phyloP scores from a whole-genome alignment of 192 early-diverging fungal species.

The Linnemannia elongata region DNA sequence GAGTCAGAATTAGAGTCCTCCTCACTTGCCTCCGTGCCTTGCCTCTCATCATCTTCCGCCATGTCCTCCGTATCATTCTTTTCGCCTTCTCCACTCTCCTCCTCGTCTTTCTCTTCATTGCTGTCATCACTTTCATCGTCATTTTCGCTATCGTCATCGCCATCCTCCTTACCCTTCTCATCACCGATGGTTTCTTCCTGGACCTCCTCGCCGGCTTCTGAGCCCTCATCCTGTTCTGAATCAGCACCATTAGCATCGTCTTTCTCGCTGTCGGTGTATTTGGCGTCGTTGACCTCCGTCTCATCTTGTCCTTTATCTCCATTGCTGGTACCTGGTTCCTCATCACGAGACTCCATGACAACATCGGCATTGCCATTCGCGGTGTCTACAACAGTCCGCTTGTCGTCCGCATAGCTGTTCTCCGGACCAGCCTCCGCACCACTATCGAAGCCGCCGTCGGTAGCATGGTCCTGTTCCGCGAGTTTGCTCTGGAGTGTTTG shows the following conservation, averaged over 20 bases:
- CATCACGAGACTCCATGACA: background rate
- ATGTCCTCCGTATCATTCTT: background rate
- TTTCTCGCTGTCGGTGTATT: background rate
- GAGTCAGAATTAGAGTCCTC: background rate
- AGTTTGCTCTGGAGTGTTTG: conserved; percentile 42
- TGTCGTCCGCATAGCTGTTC: background rate
- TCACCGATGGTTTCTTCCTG: background rate
- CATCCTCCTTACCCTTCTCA: background rate
- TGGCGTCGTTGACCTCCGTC: no score
- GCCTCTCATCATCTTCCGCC: background rate
- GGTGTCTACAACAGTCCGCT: background rate
- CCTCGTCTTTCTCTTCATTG: background rate
- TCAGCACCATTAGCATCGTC: background rate
- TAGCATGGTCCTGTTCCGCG: conserved; percentile 17
- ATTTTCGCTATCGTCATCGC: background rate
- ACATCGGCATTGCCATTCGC: background rate
- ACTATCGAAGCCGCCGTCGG: background rate
- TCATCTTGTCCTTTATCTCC: background rate
- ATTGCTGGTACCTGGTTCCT: background rate
- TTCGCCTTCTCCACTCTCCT: background rate
- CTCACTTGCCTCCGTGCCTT: background rate
- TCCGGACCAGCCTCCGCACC: background rate
- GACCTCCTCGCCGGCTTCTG: background rate
- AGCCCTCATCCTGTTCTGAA: background rate
- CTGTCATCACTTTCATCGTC: background rate